These are phyloP conservation scores for Fusarium tupiense DNA, from an alignment of 2,329 filamentous ascomycete species.

Conservation along the genomic window DNA sequence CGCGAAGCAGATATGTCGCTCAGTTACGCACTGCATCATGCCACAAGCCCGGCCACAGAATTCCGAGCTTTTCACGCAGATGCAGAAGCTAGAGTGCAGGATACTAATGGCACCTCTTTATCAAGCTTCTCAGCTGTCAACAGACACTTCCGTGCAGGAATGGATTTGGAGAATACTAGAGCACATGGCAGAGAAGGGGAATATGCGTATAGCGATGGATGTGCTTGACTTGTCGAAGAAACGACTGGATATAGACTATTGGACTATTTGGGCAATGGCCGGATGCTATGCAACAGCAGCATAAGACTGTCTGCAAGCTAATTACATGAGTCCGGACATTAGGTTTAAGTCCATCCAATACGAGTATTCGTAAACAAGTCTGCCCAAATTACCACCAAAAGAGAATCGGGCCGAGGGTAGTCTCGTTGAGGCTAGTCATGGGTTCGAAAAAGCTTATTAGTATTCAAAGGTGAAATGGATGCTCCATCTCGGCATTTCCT, in stretches of 20 bases:
- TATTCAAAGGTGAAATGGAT: neutral
- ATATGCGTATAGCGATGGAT: neutral
- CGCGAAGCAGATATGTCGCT: neutral
- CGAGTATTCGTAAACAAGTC: neutral
- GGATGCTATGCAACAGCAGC: neutral
- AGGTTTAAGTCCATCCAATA: neutral
- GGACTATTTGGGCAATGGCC: neutral
- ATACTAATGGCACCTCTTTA: neutral
- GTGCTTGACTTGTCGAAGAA: neutral
- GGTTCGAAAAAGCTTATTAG: neutral
- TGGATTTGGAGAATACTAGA: neutral
- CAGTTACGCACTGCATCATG: neutral
- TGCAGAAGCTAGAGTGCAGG: neutral
- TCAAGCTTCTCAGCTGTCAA: neutral
- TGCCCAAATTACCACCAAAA: neutral
- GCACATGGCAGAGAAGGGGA: neutral
- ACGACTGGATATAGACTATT: neutral
- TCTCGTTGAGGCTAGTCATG: neutral
- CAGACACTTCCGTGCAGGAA: neutral
- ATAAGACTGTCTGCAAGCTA: neutral
- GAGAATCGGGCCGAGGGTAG: neutral
- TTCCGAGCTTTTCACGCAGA: neutral
- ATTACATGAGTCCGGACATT: neutral
- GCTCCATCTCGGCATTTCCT: neutral
- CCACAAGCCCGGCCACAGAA: neutral